Evolutionary conservation across 2,329 filamentous ascomycete genomes (phyloP), one percentile per base, ranked within the genome.

Genomic region (Diplodia seriata): DNA sequence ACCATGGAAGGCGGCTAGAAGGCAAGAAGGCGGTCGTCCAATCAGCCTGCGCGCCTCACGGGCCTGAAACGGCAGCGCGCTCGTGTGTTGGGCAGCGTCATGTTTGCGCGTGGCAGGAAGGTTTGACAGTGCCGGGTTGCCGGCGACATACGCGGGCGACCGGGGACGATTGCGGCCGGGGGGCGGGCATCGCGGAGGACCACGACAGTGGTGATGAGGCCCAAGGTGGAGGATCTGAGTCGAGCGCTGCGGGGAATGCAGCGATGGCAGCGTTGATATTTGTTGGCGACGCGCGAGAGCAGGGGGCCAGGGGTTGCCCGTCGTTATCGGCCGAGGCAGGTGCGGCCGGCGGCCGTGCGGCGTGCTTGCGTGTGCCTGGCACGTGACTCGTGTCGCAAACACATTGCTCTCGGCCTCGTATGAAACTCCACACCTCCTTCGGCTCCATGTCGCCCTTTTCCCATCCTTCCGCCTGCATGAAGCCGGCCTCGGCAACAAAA

Each of bases 61-160:
- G 18, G 47, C n/a, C 38, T 62, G 57, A 62, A 20, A 62, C 56
- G 23, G 38, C 3, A 31, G 36, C 36, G 20, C 20, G 12, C 40
- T 62, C 57, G 57, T 62, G 49, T 62, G 40, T 62, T 50, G 43
- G 57, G 57, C 40, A 50, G 15, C 43, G 31, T 43, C 57, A 15
- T 26, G 26, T 50, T 50, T 47, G 14, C 38, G 40, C 57, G 47
- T 62, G 57, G 57, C 57, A 36, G 40, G 29, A 62, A 33, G 11
- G 18, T 43, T 62, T 36, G 57, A 26, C 38, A 47, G n/a, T 61
- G 36, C 57, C 1, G 33, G 20, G 57, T 18, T 47, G 56, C 26
- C 26, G 49, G 15, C 15, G 29, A 29, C 57, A 15, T 6, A 33
- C 29, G 57, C 40, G 18, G 29, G 49, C 23, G 4, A 20, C 18